Conservation (phyloP, 2,329 filamentous ascomycete species). For the Penicillium sp. region DNA sequence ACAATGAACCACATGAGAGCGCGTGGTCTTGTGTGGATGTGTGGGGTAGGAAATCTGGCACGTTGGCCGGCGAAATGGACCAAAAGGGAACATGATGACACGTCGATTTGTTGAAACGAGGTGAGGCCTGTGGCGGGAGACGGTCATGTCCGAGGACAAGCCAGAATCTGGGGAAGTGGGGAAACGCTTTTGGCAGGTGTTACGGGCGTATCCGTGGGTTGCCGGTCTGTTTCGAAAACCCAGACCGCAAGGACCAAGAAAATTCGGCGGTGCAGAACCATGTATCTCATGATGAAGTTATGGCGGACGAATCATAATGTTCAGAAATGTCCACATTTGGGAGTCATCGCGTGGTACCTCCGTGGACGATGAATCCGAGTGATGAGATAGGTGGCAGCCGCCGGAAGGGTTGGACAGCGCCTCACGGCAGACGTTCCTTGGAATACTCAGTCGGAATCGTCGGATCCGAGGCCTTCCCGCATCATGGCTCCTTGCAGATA, state of each 20-base stretch:
- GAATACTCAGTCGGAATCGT: neutral
- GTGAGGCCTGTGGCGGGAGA: neutral
- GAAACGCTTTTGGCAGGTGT: conserved; percentile 6
- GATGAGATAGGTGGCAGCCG: conserved; percentile 18
- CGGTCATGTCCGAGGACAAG: conserved; percentile 2
- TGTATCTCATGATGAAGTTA: conserved; percentile 12
- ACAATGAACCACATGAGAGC: conserved; percentile 1
- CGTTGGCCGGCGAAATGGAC: neutral
- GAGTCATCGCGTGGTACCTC: neutral
- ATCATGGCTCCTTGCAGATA: neutral
- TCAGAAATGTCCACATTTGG: neutral
- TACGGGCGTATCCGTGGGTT: conserved; percentile 1
- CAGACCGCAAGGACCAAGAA: conserved; percentile 8
- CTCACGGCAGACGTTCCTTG: neutral
- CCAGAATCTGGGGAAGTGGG: conserved; percentile 19
- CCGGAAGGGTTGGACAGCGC: conserved; percentile 1
- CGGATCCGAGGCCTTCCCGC: neutral
- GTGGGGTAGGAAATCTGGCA: too few relatives aligned
- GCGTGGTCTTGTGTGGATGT: conserved; percentile 1
- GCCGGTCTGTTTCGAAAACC: conserved; percentile 3
- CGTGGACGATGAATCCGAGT: neutral
- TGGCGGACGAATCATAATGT: neutral
- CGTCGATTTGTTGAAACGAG: conserved; percentile 12
- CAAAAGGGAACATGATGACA: conserved; percentile 18
- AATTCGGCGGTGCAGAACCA: conserved; percentile 12